Conservation (phyloP, 1,139 yeast genomes). For the Candida neerlandica region DNA sequence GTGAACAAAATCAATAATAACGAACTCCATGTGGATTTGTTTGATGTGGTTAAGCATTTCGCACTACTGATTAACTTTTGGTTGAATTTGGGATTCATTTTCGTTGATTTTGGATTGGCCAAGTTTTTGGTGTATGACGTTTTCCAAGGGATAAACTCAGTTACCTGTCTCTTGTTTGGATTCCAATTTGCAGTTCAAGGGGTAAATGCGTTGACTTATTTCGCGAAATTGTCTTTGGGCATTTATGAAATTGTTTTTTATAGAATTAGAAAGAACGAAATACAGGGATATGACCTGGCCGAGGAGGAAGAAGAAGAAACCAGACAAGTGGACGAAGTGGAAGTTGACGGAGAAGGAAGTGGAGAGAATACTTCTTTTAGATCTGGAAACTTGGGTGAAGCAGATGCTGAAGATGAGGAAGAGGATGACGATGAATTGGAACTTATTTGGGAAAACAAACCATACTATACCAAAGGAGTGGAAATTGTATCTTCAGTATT, state of each 20-base stretch:
- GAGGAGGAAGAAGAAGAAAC: slow-evolving; percentile 55
- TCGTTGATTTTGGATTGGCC: slow-evolving; percentile 55
- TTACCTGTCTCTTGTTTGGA: slow-evolving; percentile 63
- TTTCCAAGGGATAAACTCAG: slow-evolving; percentile 52
- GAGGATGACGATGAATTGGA: slow-evolving; percentile 57
- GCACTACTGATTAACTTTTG: slow-evolving; percentile 20
- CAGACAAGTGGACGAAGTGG: slow-evolving; percentile 73
- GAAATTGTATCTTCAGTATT: slow-evolving; percentile 53
- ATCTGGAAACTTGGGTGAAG: slow-evolving; percentile 25
- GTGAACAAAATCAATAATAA: slow-evolving; percentile 30
- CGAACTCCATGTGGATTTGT: slow-evolving; percentile 16
- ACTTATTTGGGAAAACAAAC: slow-evolving; percentile 70
- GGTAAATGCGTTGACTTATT: slow-evolving; percentile 53
- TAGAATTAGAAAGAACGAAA: slow-evolving; percentile 16
- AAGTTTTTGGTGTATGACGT: slow-evolving; percentile 61
- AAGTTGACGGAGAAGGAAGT: slow-evolving; percentile 53
- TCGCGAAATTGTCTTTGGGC: slow-evolving; percentile 54
- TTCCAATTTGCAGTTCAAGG: slow-evolving; percentile 74
- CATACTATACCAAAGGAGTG: slow-evolving; percentile 57
- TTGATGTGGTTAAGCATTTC: slow-evolving; percentile 13
- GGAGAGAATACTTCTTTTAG: slow-evolving; percentile 42
- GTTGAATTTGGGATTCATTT: slow-evolving; percentile 43
- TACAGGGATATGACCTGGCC: slow-evolving; percentile 25
- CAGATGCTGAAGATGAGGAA: slow-evolving; percentile 10
- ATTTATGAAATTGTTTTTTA: slow-evolving; percentile 55